Base-by-base conservation (phyloP, 306 rosid genomes). In the Crataegus laevigata region DNA sequence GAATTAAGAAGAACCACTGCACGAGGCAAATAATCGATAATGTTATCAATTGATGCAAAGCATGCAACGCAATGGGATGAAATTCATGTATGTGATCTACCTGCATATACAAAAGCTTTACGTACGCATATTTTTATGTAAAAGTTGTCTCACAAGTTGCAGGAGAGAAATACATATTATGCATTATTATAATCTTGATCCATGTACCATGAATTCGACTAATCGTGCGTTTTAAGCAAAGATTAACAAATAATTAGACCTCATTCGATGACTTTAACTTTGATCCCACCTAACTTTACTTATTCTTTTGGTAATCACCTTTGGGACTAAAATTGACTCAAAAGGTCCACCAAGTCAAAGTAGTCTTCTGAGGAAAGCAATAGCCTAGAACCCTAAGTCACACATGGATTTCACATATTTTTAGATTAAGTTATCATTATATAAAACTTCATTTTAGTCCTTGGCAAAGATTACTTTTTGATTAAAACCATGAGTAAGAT, bases 131-230 rank as follows among this genome's bases (percentile, higher is more conserved):
- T 47, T 14, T 47, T 14, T 19, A 73, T 34, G 51, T 25, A 70
- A 51, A 78, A 61, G 66, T 61, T 78, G 76, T 78, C 65, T 50
- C 71, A 62, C 76, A 51, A 70, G 76, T 71, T 63, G 72, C 47
- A 32, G 74, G 70, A 77, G 68, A 60, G 15, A 52, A 34, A 34
- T 71, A 45, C 62, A 42, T 13, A 42, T 42, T 42, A 54, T 60
- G 71, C 38, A 69, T 8, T 52, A 15, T 36, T n/a, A n/a, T 42
- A 42, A 28, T 4, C 66, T 55, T 14, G 52, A 51, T 60, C 38
- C 43, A 69, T 50, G 52, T 64, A 70, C 63, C 50, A 32, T 38
- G 42, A 77, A 68, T 30, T 59, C 76, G 18, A 55, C 38, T 36
- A 71, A 51, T 15, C 60, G 64, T 47, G 34, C n/a, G n/a, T 43